phyloP scores from a whole-genome alignment of 2,329 filamentous ascomycete genomes.

The Neofusicoccum parvum region DNA sequence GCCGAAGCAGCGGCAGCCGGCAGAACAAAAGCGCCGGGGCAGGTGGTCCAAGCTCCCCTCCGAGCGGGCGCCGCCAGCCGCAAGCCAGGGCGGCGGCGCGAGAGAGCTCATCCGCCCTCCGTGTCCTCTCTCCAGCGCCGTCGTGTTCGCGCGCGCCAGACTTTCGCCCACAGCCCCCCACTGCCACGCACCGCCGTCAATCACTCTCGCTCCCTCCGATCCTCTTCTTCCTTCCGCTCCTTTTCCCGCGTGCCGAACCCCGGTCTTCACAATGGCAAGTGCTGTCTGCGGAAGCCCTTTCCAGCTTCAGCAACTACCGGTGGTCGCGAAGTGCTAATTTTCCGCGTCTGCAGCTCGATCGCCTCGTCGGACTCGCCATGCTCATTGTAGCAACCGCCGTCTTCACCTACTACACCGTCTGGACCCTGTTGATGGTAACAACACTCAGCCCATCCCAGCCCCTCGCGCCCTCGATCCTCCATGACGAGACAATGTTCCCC shows the following conservation, averaged over 20 bases:
- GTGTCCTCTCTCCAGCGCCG: conserved; percentile 15
- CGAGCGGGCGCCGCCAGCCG: neutral
- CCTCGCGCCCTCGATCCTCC: neutral
- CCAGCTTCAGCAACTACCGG: conserved; percentile 2
- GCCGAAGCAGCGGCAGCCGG: neutral
- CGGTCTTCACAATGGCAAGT: conserved; percentile 20
- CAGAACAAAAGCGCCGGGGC: neutral
- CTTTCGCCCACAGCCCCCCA: neutral
- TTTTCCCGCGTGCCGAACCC: neutral
- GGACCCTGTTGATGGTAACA: conserved; percentile 92
- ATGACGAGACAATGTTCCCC: too few relatives aligned
- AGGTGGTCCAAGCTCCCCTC: conserved; percentile 9
- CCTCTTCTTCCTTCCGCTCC: neutral
- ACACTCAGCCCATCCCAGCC: neutral
- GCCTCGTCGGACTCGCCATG: conserved; percentile 76
- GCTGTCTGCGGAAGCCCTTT: conserved; percentile 18
- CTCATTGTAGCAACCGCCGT: conserved; percentile 72
- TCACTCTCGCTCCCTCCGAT: neutral
- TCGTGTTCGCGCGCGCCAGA: neutral
- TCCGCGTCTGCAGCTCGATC: conserved; percentile 73
- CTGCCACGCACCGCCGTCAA: neutral
- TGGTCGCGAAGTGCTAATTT: neutral
- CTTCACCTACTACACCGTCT: conserved; percentile 93
- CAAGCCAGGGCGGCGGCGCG: conserved; percentile 7
- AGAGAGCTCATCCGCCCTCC: conserved; percentile 17